Evolutionary conservation across 805 yeast species (phyloP).

Genomic region (Dipodascopsis tothii): DNA sequence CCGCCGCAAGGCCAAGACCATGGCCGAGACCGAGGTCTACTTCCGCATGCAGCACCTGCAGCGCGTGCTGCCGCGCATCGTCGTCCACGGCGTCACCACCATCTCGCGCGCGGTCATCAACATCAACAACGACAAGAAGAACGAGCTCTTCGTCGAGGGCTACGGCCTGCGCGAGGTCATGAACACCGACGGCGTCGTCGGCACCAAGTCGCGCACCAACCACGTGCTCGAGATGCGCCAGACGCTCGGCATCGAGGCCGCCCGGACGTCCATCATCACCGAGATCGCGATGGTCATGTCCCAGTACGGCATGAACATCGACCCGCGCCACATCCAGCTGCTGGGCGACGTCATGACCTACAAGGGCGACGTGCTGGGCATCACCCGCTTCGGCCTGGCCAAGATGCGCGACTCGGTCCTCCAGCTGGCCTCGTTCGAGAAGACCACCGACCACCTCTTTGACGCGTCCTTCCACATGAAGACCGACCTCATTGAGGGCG

Average conservation of each 20-base stretch:
- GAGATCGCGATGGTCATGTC: conserved; percentile 98
- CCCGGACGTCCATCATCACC: conserved; percentile 81
- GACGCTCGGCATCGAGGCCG: conserved; percentile 96
- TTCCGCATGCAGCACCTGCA: conserved; percentile 85
- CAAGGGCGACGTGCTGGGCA: conserved; percentile 96
- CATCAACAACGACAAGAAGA: conserved; percentile 74
- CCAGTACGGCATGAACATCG: conserved; percentile 99
- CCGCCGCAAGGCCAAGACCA: conserved; percentile 24
- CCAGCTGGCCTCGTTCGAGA: conserved; percentile 94
- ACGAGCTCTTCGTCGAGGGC: conserved; percentile 91
- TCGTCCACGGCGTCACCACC: conserved; percentile 86
- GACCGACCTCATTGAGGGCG: conserved; percentile 92
- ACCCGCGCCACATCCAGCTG: conserved; percentile 97
- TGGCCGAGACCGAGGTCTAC: conserved; percentile 47
- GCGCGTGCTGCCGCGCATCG: conserved; percentile 76
- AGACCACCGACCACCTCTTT: conserved; percentile 94
- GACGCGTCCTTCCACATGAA: conserved; percentile 98
- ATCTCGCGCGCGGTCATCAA: conserved; percentile 95
- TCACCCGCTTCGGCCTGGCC: conserved; percentile 93
- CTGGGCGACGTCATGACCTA: conserved; percentile 98
- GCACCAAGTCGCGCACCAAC: conserved; percentile 78
- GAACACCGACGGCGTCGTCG: conserved; percentile 95
- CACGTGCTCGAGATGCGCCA: conserved; percentile 83
- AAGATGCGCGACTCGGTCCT: conserved; percentile 97
- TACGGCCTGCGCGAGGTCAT: conserved; percentile 93